A percentile compares a stretch with the other conserved stretches of the same genome.
phyloP scores from a whole-genome alignment of 371 early-diverging fungal genomes.

The Mucor indicus region DNA sequence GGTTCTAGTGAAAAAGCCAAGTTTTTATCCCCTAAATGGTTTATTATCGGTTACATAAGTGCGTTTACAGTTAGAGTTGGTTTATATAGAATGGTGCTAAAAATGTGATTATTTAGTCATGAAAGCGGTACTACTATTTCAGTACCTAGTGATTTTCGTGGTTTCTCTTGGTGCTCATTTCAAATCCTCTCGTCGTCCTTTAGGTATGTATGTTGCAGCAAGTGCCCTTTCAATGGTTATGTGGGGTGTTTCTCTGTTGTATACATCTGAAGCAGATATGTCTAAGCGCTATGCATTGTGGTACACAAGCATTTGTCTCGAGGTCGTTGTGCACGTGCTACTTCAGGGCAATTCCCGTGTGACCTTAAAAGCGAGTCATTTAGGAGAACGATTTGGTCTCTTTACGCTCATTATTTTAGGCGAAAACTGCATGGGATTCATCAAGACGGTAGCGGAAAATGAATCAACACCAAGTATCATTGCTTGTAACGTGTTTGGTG shows the following conservation, averaged over 20 bases:
- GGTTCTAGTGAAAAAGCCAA: conserved; percentile 26
- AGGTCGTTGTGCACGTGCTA: conserved; percentile 39
- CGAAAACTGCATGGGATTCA: conserved; percentile 52
- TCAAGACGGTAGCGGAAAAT: conserved; percentile 38
- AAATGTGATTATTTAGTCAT: conserved; percentile 35
- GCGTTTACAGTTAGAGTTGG: too few species aligned
- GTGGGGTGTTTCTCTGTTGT: conserved; percentile 46
- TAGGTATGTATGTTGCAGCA: conserved; percentile 33
- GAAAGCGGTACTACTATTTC: conserved; percentile 37
- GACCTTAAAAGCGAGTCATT: conserved; percentile 55
- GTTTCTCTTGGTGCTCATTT: conserved; percentile 17
- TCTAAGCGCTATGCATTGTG: conserved; percentile 43
- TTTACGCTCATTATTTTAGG: conserved; percentile 57
- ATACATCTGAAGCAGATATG: conserved; percentile 7
- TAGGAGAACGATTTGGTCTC: conserved; percentile 55
- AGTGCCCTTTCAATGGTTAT: conserved; percentile 45
- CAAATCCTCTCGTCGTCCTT: conserved; percentile 24
- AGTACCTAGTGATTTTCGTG: conserved; percentile 33
- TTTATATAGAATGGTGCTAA: too few species aligned
- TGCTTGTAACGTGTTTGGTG: conserved; percentile 43
- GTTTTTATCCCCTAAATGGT: conserved; percentile 29
- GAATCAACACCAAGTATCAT: conserved; percentile 27
- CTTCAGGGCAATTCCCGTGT: conserved; percentile 48
- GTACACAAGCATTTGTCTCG: conserved; percentile 48
- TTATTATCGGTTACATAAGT: conserved; percentile 50